phyloP scores from a whole-genome alignment of 192 early-diverging fungal species.

The Mortierella hygrophila region DNA sequence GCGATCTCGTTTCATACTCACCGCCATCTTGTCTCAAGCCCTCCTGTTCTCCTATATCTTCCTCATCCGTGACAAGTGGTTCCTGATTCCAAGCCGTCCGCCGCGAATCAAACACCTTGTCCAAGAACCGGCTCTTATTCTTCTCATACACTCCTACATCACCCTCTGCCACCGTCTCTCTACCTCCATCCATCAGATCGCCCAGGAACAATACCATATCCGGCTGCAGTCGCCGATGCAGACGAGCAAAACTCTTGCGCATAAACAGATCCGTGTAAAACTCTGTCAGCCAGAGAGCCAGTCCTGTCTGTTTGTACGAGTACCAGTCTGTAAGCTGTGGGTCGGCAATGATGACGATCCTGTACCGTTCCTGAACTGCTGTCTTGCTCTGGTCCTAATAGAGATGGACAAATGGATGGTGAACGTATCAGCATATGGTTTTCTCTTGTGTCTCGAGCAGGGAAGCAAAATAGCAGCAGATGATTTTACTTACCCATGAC shows the following conservation, averaged over 20 bases:
- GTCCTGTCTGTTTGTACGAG: slow-evolving; percentile 80
- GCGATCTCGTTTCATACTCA: background rate
- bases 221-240: slow-evolving; percentile 70
- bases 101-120: background rate
- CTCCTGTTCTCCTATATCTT: background rate
- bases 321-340: slow-evolving; percentile 92
- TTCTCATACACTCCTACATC: slow-evolving; percentile 10
- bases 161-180: slow-evolving; percentile 61
- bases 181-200: slow-evolving; percentile 85
- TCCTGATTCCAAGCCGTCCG: background rate
- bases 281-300: slow-evolving; percentile 69
- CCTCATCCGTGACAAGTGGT: slow-evolving; percentile 1
- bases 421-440: too few relatives aligned
- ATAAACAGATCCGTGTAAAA: slow-evolving; percentile 90
- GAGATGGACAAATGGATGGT: background rate
- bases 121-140: slow-evolving; percentile 23
- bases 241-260: slow-evolving; percentile 75
- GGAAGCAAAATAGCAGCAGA: background rate
- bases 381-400: background rate
- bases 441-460: background rate
- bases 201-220: slow-evolving; percentile 79
- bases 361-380: slow-evolving; percentile 9
- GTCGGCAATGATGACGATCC: slow-evolving; percentile 82
- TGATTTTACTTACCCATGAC: slow-evolving; percentile 2
- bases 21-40: background rate